Conservation (phyloP, 2,329 filamentous ascomycete genomes). For the Pseudopyrenochaeta lycopersici region DNA sequence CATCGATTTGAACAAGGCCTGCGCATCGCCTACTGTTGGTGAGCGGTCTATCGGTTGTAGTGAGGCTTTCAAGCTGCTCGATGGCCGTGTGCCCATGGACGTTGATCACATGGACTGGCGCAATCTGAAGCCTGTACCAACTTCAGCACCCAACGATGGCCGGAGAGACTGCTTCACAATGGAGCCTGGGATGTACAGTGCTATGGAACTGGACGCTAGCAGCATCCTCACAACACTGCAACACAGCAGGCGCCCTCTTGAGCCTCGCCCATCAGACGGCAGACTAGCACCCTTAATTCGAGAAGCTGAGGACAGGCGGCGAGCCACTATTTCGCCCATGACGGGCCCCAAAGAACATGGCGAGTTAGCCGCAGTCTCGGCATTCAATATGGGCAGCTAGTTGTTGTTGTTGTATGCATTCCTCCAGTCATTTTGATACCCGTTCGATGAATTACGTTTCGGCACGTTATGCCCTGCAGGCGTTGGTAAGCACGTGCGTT, state of each 20-base stretch:
- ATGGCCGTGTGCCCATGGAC: conserved; percentile 44
- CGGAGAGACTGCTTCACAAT: conserved; percentile 36
- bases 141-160: conserved; percentile 14
- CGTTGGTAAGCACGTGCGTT: background rate
- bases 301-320: conserved; percentile 37
- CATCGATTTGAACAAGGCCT: conserved; percentile 24
- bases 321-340: conserved; percentile 30
- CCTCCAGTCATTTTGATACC: conserved; percentile 26
- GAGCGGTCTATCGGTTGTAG: conserved; percentile 43
- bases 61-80: conserved; percentile 46
- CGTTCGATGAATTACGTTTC: conserved; percentile 7
- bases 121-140: conserved; percentile 38
- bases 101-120: conserved; percentile 42
- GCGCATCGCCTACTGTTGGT: conserved; percentile 17
- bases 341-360: conserved; percentile 9
- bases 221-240: conserved; percentile 48
- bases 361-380: conserved; percentile 7
- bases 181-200: conserved; percentile 44
- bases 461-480: background rate
- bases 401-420: background rate
- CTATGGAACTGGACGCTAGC: conserved; percentile 48
- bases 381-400: conserved; percentile 7
- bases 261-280: conserved; percentile 42
- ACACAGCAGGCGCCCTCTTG: conserved; percentile 36
- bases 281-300: conserved; percentile 37